A percentile compares a stretch with the other conserved stretches of the same genome.
Evolutionary conservation across 805 yeast genomes (phyloP).

Genomic region (Saturnispora dispora): DNA sequence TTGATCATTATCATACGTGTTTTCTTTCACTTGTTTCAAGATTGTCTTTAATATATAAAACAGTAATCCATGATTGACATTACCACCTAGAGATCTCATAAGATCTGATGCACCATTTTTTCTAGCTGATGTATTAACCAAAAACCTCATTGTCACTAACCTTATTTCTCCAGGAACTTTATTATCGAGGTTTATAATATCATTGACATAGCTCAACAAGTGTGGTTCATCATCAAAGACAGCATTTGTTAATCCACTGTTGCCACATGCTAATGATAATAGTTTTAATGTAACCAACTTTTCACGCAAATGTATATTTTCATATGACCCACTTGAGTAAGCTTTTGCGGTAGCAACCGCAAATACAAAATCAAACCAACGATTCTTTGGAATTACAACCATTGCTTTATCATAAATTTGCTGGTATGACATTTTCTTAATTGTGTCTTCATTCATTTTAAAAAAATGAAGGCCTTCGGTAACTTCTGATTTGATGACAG

Average conservation of each 20-base stretch:
- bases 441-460: slow-evolving; percentile 43
- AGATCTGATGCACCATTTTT: slow-evolving; percentile 70
- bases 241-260: slow-evolving; percentile 51
- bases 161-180: slow-evolving; percentile 44
- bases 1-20: slow-evolving; percentile 20
- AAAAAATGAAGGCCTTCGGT: slow-evolving; percentile 46
- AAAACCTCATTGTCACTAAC: slow-evolving; percentile 52
- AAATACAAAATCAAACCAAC: slow-evolving; percentile 54
- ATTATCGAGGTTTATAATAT: slow-evolving; percentile 60
- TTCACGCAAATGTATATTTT: slow-evolving; percentile 46
- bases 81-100: slow-evolving; percentile 70
- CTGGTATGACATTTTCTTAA: slow-evolving; percentile 44
- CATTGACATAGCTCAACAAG: slow-evolving; percentile 59
- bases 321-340: slow-evolving; percentile 46
- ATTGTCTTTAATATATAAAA: slow-evolving; percentile 64
- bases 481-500: slow-evolving; percentile 13
- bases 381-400: slow-evolving; percentile 49
- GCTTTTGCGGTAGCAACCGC: slow-evolving; percentile 63
- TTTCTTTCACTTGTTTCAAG: slow-evolving; percentile 38
- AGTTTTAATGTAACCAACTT: slow-evolving; percentile 56
- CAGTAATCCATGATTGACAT: slow-evolving; percentile 75
- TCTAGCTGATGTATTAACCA: slow-evolving; percentile 60
- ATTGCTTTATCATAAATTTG: slow-evolving; percentile 57
- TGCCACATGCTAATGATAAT: slow-evolving; percentile 54
- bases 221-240: slow-evolving; percentile 68